Evolutionary conservation across 345 rosid species (phyloP).

Genomic region (Eucalyptus polyanthemos): DNA sequence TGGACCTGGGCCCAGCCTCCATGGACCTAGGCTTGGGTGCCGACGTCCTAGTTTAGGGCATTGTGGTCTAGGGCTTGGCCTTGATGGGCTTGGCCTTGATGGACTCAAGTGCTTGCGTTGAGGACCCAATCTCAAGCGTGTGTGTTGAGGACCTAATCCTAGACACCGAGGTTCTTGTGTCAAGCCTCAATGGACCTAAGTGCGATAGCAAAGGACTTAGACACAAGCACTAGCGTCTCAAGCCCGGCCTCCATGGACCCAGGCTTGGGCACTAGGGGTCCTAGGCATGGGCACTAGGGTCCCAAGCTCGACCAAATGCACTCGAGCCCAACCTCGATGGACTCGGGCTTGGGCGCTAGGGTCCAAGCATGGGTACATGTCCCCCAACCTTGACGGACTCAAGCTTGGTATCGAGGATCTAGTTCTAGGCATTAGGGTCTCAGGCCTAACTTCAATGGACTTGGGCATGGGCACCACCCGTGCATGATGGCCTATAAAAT

Average conservation of each 20-base stretch:
- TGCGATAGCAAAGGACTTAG: background rate
- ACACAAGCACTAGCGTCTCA: background rate
- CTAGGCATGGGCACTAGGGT: background rate
- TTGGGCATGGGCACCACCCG: background rate
- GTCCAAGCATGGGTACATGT: background rate
- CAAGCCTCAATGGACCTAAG: background rate
- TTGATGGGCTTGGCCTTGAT: too few species aligned
- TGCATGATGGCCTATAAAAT: background rate
- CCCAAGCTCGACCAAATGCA: background rate
- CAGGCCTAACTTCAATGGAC: fast-evolving
- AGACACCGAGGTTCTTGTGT: background rate
- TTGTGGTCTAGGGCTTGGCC: background rate
- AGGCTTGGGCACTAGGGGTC: background rate
- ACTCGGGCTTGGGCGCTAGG: background rate
- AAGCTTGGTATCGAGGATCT: background rate
- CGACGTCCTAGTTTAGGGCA: fast-evolving
- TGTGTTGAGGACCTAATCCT: background rate
- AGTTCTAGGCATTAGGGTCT: background rate
- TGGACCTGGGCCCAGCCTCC: background rate
- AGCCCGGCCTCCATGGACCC: background rate
- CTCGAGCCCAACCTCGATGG: background rate
- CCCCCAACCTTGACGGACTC: background rate
- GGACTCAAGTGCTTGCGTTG: too few species aligned
- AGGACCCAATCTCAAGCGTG: too few species aligned
- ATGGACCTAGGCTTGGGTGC: background rate